Evolutionary conservation across 768 basidiomycete species (phyloP), one percentile per base, ranked within the genome.

Genomic region (Russula ochroleuca): DNA sequence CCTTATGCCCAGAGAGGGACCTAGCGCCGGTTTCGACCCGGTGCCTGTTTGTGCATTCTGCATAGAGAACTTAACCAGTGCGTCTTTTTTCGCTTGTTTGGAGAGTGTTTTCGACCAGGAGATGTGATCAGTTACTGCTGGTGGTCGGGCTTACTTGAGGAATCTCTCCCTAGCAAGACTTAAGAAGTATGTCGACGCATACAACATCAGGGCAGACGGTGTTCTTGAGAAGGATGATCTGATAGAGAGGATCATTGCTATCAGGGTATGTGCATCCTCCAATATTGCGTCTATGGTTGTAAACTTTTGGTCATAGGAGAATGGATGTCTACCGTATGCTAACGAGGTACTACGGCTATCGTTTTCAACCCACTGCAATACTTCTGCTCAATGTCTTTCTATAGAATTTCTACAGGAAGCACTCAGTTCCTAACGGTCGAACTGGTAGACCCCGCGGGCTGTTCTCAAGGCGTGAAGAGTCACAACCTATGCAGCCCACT

Each of bases 201-300:
- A 92, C 67, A 82, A 84, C 61, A 87, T 92, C 67, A 75, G 78
- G 58, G 78, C 82, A 19, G 81, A 79, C 61, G 80, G 81, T 53
- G 82, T 85, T 1, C 78, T 90, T 17, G 90, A 92, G 72, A 92
- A 92, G 73, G 85, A 88, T 57, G 90, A 92, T 71, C 75, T 92
- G 50, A 83, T 92, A 43, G 86, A 90, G 56, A 82, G 78, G 45
- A 81, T 88, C 51, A 50, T 90, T 1, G 72, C 72, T 28, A 74
- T 73, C 47, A 73, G 70, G 70, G 90, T 89, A 70, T 59, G 83
- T 74, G 10, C 31, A 6, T 19, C 2, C 1, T 37, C 28, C 1
- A 1, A 21, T 45, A 8, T 2, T 13, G 4, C 40, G 52, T 37
- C 8, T 48, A 15, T 8, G n/a, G 25, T 43, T 38, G 38, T n/a